phyloP scores from a whole-genome alignment of 2,329 filamentous ascomycete genomes.

The Verruconis gallopava region DNA sequence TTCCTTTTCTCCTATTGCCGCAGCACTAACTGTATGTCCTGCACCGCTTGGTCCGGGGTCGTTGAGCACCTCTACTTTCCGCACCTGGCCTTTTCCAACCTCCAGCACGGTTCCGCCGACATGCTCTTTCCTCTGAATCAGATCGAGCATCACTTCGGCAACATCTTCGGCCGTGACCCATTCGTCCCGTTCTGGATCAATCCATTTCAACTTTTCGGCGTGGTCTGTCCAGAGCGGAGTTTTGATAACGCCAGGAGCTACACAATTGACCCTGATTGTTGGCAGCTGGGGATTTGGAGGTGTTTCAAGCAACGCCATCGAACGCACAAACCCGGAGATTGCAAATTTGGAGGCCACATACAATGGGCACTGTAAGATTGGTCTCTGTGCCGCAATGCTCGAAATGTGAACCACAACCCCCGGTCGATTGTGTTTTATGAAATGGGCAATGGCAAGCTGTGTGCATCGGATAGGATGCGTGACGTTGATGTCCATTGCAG shows the following conservation, averaged over 20 bases:
- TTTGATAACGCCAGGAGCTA: constrained; percentile 32
- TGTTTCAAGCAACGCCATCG: constrained; percentile 33
- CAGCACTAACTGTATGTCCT: constrained; percentile 21
- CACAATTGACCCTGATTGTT: not conserved
- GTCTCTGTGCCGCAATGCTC: constrained; percentile 30
- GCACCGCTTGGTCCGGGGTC: constrained; percentile 6
- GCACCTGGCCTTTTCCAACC: constrained; percentile 4
- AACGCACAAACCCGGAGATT: constrained; percentile 37
- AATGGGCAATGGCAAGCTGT: constrained; percentile 33
- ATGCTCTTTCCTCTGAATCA: not conserved
- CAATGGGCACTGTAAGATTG: constrained; percentile 26
- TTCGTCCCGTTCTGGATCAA: constrained; percentile 26
- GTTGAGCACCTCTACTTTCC: constrained; percentile 7
- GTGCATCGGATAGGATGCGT: constrained; percentile 33
- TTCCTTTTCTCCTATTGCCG: constrained; percentile 6
- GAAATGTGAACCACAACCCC: constrained; percentile 33
- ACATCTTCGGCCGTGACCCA: constrained; percentile 43
- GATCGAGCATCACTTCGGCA: constrained; percentile 6
- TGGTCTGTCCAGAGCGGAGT: constrained; percentile 51
- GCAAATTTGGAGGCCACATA: constrained; percentile 34
- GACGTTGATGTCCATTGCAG: not conserved
- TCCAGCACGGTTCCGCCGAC: constrained; percentile 9
- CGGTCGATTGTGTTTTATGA: constrained; percentile 30
- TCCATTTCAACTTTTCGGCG: constrained; percentile 40
- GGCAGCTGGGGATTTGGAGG: constrained; percentile 21